Base-by-base conservation (phyloP, 768 basidiomycete genomes). In the Lactarius hatsudake region DNA sequence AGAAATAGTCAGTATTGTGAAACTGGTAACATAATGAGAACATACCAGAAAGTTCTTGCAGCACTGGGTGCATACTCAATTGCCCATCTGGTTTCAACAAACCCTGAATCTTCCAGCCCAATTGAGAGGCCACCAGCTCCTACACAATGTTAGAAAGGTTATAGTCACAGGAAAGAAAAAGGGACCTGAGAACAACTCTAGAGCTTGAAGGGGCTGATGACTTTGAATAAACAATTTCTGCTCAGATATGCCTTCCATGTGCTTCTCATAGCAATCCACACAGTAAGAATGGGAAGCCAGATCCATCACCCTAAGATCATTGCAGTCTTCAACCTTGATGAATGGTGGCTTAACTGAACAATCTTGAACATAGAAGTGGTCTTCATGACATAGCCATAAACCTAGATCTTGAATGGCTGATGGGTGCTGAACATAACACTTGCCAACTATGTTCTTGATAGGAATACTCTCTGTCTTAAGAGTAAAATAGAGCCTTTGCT, bases 111-210 rank as follows among this genome's bases (percentile, higher is more conserved):
- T 58, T 85, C 81, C 65, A 92, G 77, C 1, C 91, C 90, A 42
- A 85, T 82, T 3, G 88, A 87, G 7, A 93, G 80, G 3, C 90
- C 90, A 60, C 90, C 90, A 43, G 89, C 90, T 74, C 90, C 89
- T 91, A 65, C 18, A 36, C n/a, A 5, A n/a, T 23, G 15, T 55
- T 36, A 43, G 62, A 62, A 45, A 61, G 57, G 32, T 12, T 5
- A 53, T 7, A 13, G n/a, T 43, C 3, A 38, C 8, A 38, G 5
- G 0, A 42, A 28, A n/a, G 5, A 2, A 59, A n/a, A 20, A 61
- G 12, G 28, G 38, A 89, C 89, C 90, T 73, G 84, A 81, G 71
- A 91, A 92, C 6, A 92, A 76, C 72, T 92, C 90, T 64, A 92
- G 67, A 2, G 85, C 86, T 62, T 81, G 77, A 26, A 91, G 75